phyloP scores from a whole-genome alignment of 805 yeast genomes.

The Cyberlindnera veronae region DNA sequence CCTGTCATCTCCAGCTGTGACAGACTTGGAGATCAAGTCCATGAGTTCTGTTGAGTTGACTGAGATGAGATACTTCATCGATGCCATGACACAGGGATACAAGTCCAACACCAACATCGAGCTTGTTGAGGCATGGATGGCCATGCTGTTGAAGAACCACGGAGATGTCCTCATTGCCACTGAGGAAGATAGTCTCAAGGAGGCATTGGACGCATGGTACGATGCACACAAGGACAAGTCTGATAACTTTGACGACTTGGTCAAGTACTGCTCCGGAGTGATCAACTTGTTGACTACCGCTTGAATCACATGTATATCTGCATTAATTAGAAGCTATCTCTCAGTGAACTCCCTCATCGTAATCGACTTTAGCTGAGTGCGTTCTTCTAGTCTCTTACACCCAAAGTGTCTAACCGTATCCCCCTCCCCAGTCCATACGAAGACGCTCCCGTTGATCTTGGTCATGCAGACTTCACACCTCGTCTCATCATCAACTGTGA shows the following conservation, averaged over 20 bases:
- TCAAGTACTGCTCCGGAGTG: constrained; percentile 81
- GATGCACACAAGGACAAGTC: constrained; percentile 37
- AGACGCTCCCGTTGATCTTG: constrained; percentile 15
- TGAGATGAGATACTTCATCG: constrained; percentile 64
- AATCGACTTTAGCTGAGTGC: constrained; percentile 13
- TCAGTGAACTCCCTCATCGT: constrained; percentile 16
- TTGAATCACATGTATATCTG: constrained; percentile 1
- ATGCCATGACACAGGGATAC: constrained; percentile 64
- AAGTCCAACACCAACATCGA: constrained; percentile 61
- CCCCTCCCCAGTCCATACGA: constrained; percentile 8
- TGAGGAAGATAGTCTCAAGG: constrained; percentile 38
- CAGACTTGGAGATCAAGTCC: constrained; percentile 87
- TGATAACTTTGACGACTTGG: constrained; percentile 57
- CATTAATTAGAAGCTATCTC: constrained; percentile 1
- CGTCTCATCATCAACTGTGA: constrained; percentile 7
- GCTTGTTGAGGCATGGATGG: constrained; percentile 74
- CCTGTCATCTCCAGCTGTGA: constrained; percentile 64
- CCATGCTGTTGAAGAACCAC: constrained; percentile 70
- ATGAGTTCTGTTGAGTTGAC: constrained; percentile 54
- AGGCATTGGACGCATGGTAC: constrained; percentile 50
- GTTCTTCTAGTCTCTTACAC: constrained; percentile 10
- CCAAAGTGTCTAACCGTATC: constrained; percentile 22
- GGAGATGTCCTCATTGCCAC: constrained; percentile 66
- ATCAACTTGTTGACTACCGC: constrained; percentile 48
- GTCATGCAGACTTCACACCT: constrained; percentile 15